A percentile compares a stretch with the other conserved stretches of the same genome.
These are phyloP conservation scores for Linderina pennispora DNA, from an alignment of 192 early-diverging fungal species.

Conservation along the genomic window DNA sequence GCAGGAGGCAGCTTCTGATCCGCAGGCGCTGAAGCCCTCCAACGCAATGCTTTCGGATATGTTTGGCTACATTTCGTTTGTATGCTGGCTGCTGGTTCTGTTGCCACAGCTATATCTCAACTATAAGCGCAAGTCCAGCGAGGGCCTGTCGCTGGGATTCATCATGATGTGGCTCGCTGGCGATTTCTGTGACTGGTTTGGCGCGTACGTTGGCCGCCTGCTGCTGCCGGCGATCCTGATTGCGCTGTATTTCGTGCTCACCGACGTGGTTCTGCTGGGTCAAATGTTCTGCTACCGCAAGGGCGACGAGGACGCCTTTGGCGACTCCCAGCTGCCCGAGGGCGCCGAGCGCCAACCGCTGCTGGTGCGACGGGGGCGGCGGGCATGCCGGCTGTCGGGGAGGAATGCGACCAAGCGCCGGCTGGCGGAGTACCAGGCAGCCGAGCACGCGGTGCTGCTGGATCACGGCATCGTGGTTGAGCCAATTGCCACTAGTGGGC, in stretches of 20 bases:
- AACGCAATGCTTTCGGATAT: slow-evolving; percentile 31
- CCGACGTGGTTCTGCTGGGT: slow-evolving; percentile 59
- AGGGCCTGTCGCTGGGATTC: slow-evolving; percentile 40
- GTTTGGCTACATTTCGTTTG: slow-evolving; percentile 38
- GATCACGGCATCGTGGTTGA: slow-evolving; percentile 10
- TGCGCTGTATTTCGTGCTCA: slow-evolving; percentile 65
- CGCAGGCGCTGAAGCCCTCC: slow-evolving; percentile 1
- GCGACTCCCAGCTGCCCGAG: slow-evolving; percentile 26
- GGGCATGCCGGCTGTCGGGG: slow-evolving; percentile 25
- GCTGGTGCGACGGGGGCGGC: slow-evolving; percentile 29
- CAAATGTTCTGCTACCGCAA: slow-evolving; percentile 63
- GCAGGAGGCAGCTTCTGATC: slow-evolving; percentile 1
- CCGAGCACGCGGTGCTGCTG: slow-evolving; percentile 30
- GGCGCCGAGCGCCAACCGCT: slow-evolving; percentile 40
- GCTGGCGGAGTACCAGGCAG: slow-evolving; percentile 34
- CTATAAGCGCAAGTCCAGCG: slow-evolving; percentile 43
- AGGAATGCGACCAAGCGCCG: slow-evolving; percentile 11
- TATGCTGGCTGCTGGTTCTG: slow-evolving; percentile 33
- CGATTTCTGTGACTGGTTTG: slow-evolving; percentile 43
- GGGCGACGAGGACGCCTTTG: slow-evolving; percentile 34
- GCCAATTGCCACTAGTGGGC: slow-evolving; percentile 3
- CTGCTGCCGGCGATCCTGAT: slow-evolving; percentile 55
- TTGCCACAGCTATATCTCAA: slow-evolving; percentile 40
- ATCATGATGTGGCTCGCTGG: slow-evolving; percentile 45
- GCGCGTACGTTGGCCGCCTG: slow-evolving; percentile 37